phyloP scores from a whole-genome alignment of 345 rosid genomes.

The Linum lewisii region DNA sequence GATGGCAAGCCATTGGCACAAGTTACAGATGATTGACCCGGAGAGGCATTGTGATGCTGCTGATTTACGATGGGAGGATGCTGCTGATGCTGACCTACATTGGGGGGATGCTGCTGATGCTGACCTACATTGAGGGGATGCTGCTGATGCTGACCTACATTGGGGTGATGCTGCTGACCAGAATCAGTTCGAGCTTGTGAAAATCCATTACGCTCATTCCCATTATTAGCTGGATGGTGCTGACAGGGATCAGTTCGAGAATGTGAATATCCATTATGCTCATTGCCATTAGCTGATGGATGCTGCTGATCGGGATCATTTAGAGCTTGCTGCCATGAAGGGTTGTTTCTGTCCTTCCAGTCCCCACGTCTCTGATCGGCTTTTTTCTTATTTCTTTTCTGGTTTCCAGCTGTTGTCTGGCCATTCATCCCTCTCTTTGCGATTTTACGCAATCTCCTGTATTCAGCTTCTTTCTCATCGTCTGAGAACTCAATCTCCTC shows the following conservation, averaged over 20 bases:
- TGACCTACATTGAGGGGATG: no score
- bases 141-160: no score
- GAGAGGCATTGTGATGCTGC: background rate
- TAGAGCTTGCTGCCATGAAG: conserved; percentile 22
- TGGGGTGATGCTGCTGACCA: no score
- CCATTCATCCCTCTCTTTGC: conserved; percentile 56
- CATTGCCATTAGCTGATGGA: no score
- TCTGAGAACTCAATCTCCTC: conserved; percentile 87
- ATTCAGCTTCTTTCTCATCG: conserved; percentile 89
- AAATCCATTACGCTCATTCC: conserved; percentile 18
- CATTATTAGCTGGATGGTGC: conserved; percentile 13
- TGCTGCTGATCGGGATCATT: no score
- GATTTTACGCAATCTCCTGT: conserved; percentile 52
- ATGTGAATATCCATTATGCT: no score
- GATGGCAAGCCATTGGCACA: no score
- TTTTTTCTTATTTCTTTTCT: conserved; percentile 45
- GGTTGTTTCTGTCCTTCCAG: conserved; percentile 29
- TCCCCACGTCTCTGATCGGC: conserved; percentile 30
- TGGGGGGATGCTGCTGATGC: no score
- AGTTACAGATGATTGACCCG: conserved; percentile 15
- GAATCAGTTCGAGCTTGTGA: no score
- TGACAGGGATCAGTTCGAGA: conserved; percentile 15
- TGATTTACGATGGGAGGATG: no score
- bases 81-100: no score
- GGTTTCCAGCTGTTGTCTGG: conserved; percentile 27